Percentiles rank a stretch among this genome's conserved stretches.
phyloP scores from a whole-genome alignment of 169 alveolate genomes.

The Plasmodium berghei region DNA sequence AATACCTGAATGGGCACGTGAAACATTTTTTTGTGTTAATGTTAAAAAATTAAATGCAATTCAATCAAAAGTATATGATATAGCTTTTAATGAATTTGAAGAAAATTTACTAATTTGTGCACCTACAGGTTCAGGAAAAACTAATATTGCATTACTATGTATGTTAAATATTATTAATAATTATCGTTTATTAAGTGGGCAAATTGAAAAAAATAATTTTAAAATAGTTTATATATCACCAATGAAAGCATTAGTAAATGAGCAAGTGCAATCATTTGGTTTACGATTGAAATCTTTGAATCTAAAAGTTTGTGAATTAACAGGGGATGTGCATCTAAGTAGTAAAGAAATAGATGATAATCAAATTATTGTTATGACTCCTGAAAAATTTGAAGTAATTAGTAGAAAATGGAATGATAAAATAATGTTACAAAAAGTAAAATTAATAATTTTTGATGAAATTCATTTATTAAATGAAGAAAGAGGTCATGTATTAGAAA shows the following conservation, averaged over 20 bases:
- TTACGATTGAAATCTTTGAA: slow-evolving; percentile 88
- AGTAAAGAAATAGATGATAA: slow-evolving; percentile 97
- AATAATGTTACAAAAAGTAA: slow-evolving; percentile 92
- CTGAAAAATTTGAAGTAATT: slow-evolving; percentile 99
- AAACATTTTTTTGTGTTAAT: slow-evolving; percentile 90
- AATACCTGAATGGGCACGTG: slow-evolving; percentile 97
- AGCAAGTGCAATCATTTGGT: slow-evolving; percentile 90
- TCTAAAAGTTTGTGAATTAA: slow-evolving; percentile 94
- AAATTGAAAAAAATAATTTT: slow-evolving; percentile 86
- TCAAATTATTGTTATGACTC: slow-evolving; percentile 99
- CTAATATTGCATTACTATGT: slow-evolving; percentile 99
- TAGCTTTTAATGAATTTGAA: slow-evolving; percentile 94
- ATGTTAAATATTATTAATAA: slow-evolving; percentile 93
- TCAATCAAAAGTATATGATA: slow-evolving; percentile 94
- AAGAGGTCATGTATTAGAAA: slow-evolving; percentile 99
- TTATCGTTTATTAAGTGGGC: slow-evolving; percentile 77
- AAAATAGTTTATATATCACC: slow-evolving; percentile 99
- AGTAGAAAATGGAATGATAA: slow-evolving; percentile 98
- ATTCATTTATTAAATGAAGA: slow-evolving; percentile 99
- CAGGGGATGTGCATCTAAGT: slow-evolving; percentile 97
- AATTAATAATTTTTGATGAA: slow-evolving; percentile 99
- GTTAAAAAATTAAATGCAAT: slow-evolving; percentile 93
- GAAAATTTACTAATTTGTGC: slow-evolving; percentile 99
- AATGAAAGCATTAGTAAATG: slow-evolving; percentile 99
- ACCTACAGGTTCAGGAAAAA: slow-evolving; percentile 99